Base-by-base conservation (phyloP, 257 asterid species). In the Cinchona pubescens region DNA sequence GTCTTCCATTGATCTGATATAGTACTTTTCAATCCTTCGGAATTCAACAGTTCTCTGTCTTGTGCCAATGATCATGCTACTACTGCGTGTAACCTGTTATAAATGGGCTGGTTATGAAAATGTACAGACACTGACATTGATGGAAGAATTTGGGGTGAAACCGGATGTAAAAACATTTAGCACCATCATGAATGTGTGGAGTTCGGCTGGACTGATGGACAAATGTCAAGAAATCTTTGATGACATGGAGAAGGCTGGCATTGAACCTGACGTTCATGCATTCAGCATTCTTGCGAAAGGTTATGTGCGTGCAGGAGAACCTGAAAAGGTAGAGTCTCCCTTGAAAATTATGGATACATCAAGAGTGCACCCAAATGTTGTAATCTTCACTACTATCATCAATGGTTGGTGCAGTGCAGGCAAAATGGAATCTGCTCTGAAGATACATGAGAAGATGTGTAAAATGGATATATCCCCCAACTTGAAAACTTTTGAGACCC, bases 201-300 rank as follows among this genome's bases (percentile, higher is more conserved):
- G 98, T 81, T 91, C 98, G 3, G 86, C 84, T 19, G 98, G 99
- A 40, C 87, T 80, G 25, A 92, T 90, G 96, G 90, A 85, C 76
- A 90, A 91, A 72, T 95, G 98, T 87, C 86, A 82, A 79, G 88
- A 91, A 73, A 87, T 92, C 55, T 92, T 92, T 16, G 84, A 90
- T 59, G 93, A 92, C 78, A 91, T 95, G 99, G 82, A 76, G 12
- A 82, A 82, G 85, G 86, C 90, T 0, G 83, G 92, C 42, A 88
- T 95, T 63, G 88, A 95, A 79, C 97, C 98, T 2, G 98, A 95
- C 65, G 71, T 75, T 72, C 96, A 91, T 37, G 85, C 86, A 71
- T 95, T 89, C 83, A 89, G 98, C 96, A 95, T 95, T 75, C 96
- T 95, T 8, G 99, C 97, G 11, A 95, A 95, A 87, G 97, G 98